phyloP scores from a whole-genome alignment of 768 basidiomycete genomes.

The Mycena rosella region DNA sequence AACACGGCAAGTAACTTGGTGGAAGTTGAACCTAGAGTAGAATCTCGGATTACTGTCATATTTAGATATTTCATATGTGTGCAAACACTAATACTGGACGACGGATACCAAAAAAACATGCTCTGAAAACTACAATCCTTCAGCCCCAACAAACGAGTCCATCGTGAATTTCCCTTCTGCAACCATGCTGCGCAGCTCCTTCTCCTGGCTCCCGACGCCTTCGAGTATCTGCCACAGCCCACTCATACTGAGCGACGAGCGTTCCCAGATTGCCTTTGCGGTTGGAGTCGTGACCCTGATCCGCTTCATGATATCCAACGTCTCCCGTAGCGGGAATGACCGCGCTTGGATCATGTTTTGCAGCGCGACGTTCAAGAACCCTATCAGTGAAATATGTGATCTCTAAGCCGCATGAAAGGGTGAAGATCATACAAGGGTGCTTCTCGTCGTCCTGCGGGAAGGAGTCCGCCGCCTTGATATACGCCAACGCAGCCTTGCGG shows the following conservation, averaged over 20 bases:
- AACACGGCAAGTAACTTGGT: too few species aligned
- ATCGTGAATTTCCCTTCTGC: slow-evolving; percentile 1
- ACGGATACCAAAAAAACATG: too few species aligned
- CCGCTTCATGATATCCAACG: slow-evolving; percentile 28
- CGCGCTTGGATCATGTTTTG: slow-evolving; percentile 12
- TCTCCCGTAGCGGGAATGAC: slow-evolving; percentile 23
- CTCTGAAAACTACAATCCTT: not conserved
- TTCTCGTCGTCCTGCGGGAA: slow-evolving; percentile 39
- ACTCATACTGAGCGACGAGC: slow-evolving; percentile 1
- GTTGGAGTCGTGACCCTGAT: slow-evolving; percentile 17
- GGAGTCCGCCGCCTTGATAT: slow-evolving; percentile 29
- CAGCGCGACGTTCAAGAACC: not conserved
- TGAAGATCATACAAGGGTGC: slow-evolving; percentile 27
- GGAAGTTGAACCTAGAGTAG: too few species aligned
- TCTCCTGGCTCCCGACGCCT: not conserved
- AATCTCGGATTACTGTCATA: too few species aligned
- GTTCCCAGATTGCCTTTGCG: slow-evolving; percentile 32
- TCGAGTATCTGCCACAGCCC: slow-evolving; percentile 12
- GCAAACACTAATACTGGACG: too few species aligned
- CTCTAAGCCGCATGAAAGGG: too few species aligned
- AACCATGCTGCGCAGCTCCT: slow-evolving; percentile 12
- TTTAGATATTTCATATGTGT: too few species aligned
- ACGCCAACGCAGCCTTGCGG: slow-evolving; percentile 30
- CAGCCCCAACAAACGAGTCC: slow-evolving; percentile 3
- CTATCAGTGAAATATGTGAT: too few species aligned